Evolutionary conservation across 2,329 filamentous ascomycete species (phyloP).

Genomic region (Phaeoacremonium minimum): DNA sequence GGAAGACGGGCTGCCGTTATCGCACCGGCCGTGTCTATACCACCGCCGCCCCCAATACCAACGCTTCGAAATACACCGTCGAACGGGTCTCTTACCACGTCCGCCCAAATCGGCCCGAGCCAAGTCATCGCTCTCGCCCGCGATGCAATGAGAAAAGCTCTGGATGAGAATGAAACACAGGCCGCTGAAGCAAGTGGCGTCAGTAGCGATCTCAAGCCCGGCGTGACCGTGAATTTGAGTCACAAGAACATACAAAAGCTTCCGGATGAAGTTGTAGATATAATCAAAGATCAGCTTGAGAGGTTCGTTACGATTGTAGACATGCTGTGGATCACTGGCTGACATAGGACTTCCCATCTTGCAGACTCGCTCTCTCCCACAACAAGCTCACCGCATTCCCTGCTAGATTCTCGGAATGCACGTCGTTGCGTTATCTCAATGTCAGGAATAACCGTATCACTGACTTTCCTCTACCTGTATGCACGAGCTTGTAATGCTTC

Average conservation of each 20-base stretch:
- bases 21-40: conserved; percentile 20
- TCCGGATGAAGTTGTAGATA: conserved; percentile 69
- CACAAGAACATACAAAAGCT: conserved; percentile 68
- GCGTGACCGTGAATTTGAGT: conserved; percentile 75
- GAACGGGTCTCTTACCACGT: conserved; percentile 42
- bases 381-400: conserved; percentile 71
- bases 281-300: conserved; percentile 71
- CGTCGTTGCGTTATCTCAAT: conserved; percentile 74
- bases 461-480: conserved; percentile 55
- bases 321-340: conserved; percentile 9
- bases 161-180: conserved; percentile 62
- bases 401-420: conserved; percentile 68
- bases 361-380: conserved; percentile 75
- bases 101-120: conserved; percentile 49
- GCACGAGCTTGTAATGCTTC: too few species aligned
- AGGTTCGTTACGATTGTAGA: conserved; percentile 42
- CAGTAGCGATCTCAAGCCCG: conserved; percentile 60
- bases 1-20: conserved; percentile 23
- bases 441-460: conserved; percentile 71
- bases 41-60: conserved; percentile 41
- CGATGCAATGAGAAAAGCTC: conserved; percentile 63
- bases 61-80: conserved; percentile 41
- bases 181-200: conserved; percentile 55
- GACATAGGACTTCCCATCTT: conserved; percentile 9
- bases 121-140: conserved; percentile 64